Conservation (phyloP, 768 basidiomycete genomes). For the Collybiopsis luxurians region DNA sequence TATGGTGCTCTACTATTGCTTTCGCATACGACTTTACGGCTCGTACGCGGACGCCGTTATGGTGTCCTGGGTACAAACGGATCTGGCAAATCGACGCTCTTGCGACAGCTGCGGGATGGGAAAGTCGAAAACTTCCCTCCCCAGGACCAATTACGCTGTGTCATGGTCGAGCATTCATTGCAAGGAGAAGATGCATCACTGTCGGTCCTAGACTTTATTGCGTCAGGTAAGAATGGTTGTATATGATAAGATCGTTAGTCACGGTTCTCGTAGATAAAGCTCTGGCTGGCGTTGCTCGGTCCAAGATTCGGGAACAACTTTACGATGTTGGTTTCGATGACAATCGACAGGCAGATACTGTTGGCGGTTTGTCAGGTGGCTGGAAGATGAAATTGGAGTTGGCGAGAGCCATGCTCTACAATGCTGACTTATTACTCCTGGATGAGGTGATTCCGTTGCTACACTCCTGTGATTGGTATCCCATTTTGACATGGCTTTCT, state of each 20-base stretch:
- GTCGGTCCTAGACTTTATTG: slow-evolving; percentile 87
- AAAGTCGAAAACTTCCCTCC: slow-evolving; percentile 97
- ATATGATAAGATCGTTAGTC: too few species aligned
- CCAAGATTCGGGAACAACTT: slow-evolving; percentile 77
- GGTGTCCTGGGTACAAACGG: slow-evolving; percentile 97
- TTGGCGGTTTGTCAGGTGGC: slow-evolving; percentile 91
- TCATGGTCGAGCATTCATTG: slow-evolving; percentile 97
- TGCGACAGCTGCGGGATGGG: slow-evolving; percentile 92
- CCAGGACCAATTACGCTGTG: slow-evolving; percentile 78
- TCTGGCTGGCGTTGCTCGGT: slow-evolving; percentile 56
- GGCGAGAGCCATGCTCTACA: slow-evolving; percentile 94
- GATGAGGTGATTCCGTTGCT: slow-evolving; percentile 59
- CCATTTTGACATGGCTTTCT: neutral
- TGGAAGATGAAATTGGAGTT: slow-evolving; percentile 99
- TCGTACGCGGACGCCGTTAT: slow-evolving; percentile 89
- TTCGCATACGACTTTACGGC: slow-evolving; percentile 88
- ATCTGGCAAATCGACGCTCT: slow-evolving; percentile 91
- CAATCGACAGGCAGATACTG: slow-evolving; percentile 75
- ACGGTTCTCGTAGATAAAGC: slow-evolving; percentile 61
- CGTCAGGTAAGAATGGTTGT: slow-evolving; percentile 53
- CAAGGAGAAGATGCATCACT: slow-evolving; percentile 89
- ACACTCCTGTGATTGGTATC: slow-evolving; percentile 7
- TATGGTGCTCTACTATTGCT: slow-evolving; percentile 93
- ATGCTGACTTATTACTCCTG: slow-evolving; percentile 81
- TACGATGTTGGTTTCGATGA: slow-evolving; percentile 91